Conservation (phyloP, 1,139 yeast species). For the Chernovozyma sophiae-reginae region DNA sequence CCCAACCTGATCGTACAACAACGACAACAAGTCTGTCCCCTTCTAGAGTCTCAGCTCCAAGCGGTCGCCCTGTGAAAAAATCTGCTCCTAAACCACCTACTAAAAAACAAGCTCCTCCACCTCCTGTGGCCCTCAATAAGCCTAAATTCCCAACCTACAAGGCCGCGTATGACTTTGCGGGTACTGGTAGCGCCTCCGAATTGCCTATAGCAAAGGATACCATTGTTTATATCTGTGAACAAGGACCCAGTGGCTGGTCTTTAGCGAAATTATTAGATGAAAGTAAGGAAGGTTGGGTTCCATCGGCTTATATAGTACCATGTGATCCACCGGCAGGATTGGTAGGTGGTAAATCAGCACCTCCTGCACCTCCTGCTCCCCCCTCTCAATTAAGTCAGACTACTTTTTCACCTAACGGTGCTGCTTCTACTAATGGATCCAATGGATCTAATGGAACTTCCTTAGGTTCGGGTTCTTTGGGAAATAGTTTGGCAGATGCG, state of each 20-base stretch:
- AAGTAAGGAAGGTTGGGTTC: slow-evolving; percentile 92
- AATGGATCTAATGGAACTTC: slow-evolving; percentile 17
- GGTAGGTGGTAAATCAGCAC: slow-evolving; percentile 17
- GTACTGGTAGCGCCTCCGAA: slow-evolving; percentile 77
- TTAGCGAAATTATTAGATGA: slow-evolving; percentile 76
- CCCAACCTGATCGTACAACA: too few relatives aligned
- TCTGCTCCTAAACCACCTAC: slow-evolving; percentile 37
- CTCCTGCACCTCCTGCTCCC: slow-evolving; percentile 36
- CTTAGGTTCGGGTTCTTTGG: too few relatives aligned
- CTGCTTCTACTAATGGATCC: slow-evolving; percentile 9
- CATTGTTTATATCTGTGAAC: slow-evolving; percentile 62
- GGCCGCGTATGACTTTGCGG: slow-evolving; percentile 87
- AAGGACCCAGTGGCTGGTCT: slow-evolving; percentile 89
- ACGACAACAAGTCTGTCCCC: too few relatives aligned
- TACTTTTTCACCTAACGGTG: slow-evolving; percentile 12
- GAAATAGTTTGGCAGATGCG: slow-evolving; percentile 73
- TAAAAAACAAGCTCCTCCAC: slow-evolving; percentile 48
- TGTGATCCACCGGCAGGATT: slow-evolving; percentile 42
- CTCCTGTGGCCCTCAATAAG: slow-evolving; percentile 46
- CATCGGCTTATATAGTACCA: slow-evolving; percentile 81
- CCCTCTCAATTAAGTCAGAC: slow-evolving; percentile 11
- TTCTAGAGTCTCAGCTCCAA: slow-evolving; percentile 8
- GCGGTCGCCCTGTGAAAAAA: slow-evolving; percentile 25
- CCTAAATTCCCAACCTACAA: slow-evolving; percentile 76
- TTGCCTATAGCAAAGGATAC: slow-evolving; percentile 75